Percentiles rank a stretch among this genome's conserved stretches.
Evolutionary conservation across 179 eudicot species (phyloP).

Genomic region (Beta corolliflora): DNA sequence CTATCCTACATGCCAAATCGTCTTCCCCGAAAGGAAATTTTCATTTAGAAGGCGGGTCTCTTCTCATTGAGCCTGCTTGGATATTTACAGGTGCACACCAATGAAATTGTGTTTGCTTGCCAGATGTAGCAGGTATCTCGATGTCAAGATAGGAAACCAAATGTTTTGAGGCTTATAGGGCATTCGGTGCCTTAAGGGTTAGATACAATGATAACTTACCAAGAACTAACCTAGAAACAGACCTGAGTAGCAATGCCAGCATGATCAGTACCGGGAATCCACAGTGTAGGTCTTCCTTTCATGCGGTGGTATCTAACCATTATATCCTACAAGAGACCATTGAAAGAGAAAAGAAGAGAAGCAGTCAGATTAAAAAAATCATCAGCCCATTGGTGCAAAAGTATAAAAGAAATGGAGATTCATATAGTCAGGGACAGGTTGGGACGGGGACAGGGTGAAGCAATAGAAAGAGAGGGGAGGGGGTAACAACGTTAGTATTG

Average conservation of each 20-base stretch:
- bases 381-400: not conserved
- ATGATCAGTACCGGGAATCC: slow-evolving; percentile 99
- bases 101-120: too few species aligned
- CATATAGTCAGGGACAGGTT: not conserved
- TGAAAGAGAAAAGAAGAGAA: not conserved
- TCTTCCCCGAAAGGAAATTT: too few species aligned
- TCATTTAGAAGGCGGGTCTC: too few species aligned
- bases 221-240: slow-evolving; percentile 26
- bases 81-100: too few species aligned
- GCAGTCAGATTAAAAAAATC: not conserved
- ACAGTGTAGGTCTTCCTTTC: slow-evolving; percentile 94
- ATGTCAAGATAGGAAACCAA: too few species aligned
- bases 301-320: slow-evolving; percentile 93
- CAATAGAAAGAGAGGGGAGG: not conserved
- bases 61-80: too few species aligned
- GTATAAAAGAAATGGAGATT: not conserved
- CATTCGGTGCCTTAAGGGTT: too few species aligned
- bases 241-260: slow-evolving; percentile 99
- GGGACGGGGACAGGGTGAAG: not conserved
- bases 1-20: too few species aligned
- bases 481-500: not conserved
- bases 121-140: too few species aligned
- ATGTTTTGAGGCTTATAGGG: too few species aligned
- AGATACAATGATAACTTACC: not conserved
- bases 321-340: slow-evolving; percentile 61